Evolutionary conservation across 2,329 filamentous ascomycete species (phyloP), one percentile per base, ranked within the genome.

Genomic region (Hymenoscyphus fructigenus): DNA sequence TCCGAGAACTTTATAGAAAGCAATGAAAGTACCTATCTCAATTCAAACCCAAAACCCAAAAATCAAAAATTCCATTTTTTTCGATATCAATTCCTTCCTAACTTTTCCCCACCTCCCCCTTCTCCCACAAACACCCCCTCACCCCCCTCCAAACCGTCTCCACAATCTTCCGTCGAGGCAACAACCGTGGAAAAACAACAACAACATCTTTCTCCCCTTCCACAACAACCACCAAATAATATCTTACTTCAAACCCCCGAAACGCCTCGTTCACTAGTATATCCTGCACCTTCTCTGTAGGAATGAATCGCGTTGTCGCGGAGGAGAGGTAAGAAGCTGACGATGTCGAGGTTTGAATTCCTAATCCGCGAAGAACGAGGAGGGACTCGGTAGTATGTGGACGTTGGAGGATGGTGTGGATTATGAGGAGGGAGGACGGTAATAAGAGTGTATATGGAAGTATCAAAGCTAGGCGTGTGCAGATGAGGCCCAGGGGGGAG

Each of bases 221-320:
- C 20, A 98, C 92, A 61, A 98, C 90, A 34, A 98, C 91, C 4
- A 92, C 87, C 9, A 99, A 80, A 75, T 97, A 97, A 75, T 94
- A 96, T 50, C 89, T 82, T 41, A 98, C 93, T 78, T 93, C 92
- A 74, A 97, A 96, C 0, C 93, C 93, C 64, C 87, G 87, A 78
- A 98, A 98, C 3, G 93, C 95, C 81, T 99, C 95, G 76, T 97
- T 93, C 60, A 99, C 91, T 62, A 97, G 87, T 64, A 99, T 89
- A 76, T 99, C 95, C 75, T 91, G 91, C 65, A 99, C 96, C 78
- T 92, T 89, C 56, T 90, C 91, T 0, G 94, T 97, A 0, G 95
- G 94, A 65, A 99, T 98, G 77, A 91, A 92, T 59, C 88, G 81
- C n/a, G 87, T 90, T 1, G 83, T 82, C 2, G 85, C 79, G 9